Percentiles rank a stretch among this genome's conserved stretches.
Conservation (phyloP, 2,329 filamentous ascomycete species). For the Nakataea oryzae region DNA sequence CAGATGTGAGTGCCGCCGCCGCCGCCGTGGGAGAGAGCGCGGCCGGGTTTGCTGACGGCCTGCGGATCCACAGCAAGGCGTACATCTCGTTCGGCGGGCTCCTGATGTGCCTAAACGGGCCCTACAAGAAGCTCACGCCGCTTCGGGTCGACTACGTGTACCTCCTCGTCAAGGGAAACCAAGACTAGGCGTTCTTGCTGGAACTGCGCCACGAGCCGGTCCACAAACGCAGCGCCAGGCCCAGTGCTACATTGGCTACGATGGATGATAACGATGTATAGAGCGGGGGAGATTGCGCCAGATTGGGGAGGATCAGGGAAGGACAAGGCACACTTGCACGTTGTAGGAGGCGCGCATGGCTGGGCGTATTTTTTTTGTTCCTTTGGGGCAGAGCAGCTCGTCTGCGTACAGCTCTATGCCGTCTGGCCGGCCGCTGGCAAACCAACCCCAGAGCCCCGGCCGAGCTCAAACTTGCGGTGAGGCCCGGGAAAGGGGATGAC, state of each 20-base stretch:
- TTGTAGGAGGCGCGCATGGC: neutral
- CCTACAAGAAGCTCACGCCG: slow-evolving; percentile 89
- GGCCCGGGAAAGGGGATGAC: slow-evolving; percentile 70
- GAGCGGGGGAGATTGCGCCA: too few relatives aligned
- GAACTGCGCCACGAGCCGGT: neutral
- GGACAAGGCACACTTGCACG: neutral
- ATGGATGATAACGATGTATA: neutral
- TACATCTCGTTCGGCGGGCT: slow-evolving; percentile 92
- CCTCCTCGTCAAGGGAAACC: slow-evolving; percentile 54
- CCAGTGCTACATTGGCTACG: neutral
- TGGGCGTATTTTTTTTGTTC: neutral
- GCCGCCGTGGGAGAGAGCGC: neutral
- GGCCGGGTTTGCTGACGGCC: slow-evolving; percentile 1
- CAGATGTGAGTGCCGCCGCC: slow-evolving; percentile 60
- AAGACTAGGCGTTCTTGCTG: neutral
- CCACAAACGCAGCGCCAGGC: neutral
- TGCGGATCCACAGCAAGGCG: slow-evolving; percentile 55
- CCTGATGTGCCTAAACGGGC: slow-evolving; percentile 81
- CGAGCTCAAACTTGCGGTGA: slow-evolving; percentile 26
- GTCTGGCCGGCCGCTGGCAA: too few relatives aligned
- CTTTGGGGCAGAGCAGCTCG: too few relatives aligned
- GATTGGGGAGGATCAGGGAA: too few relatives aligned
- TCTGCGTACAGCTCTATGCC: too few relatives aligned
- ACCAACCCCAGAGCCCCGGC: neutral
- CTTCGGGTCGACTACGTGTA: slow-evolving; percentile 91